Evolutionary conservation across 2,329 filamentous ascomycete species (phyloP), one percentile per base, ranked within the genome.

Genomic region (Xylaria sp.): DNA sequence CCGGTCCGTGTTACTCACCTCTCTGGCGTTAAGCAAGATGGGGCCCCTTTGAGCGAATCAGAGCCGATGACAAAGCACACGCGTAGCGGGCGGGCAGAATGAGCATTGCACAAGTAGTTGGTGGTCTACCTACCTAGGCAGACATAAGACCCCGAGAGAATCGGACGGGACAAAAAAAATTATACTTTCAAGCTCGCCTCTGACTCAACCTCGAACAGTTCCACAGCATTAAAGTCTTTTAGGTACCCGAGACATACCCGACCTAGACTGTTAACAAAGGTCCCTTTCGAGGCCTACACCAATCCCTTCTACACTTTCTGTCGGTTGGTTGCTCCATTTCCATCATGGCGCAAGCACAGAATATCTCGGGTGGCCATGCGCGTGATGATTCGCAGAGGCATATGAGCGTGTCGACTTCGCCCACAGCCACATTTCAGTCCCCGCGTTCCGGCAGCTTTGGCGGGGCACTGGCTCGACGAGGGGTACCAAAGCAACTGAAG

Each of bases 401-500:
- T 79, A 83, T 90, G 78, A 89, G 88, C 78, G 83, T 94, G 71
- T 94, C 92, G 39, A 90, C 88, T 57, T 96, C 94, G 63, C 94
- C 95, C 33, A 87, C 86, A 56, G 85, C 91, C 55, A 89, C 89
- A 61, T 94, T 96, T 81, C 87, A 92, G 78, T 94, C 92, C 72
- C 91, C 91, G 41, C 84, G 89, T 43, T 86, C 90, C 43, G 86
- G 89, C 68, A 91, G 90, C 82, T 87, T 87, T 82, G 84, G 86
- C 73, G 81, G 82, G 71, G 83, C 79, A 83, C 57, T 80, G 75
- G 55, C 67, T 68, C 82, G 81, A 73, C 81, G 79, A 49, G 80
- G 81, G 43, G 82, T 83, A 52, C 78, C 84, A 10, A 98, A 97
- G 83, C 91, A 91, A 74, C 84, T 99, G 75, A 98, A 98, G 84